A percentile compares a stretch with the other conserved stretches of the same genome.
Evolutionary conservation across 192 early-diverging fungal genomes (phyloP).

Genomic region (Coemansia sp.): DNA sequence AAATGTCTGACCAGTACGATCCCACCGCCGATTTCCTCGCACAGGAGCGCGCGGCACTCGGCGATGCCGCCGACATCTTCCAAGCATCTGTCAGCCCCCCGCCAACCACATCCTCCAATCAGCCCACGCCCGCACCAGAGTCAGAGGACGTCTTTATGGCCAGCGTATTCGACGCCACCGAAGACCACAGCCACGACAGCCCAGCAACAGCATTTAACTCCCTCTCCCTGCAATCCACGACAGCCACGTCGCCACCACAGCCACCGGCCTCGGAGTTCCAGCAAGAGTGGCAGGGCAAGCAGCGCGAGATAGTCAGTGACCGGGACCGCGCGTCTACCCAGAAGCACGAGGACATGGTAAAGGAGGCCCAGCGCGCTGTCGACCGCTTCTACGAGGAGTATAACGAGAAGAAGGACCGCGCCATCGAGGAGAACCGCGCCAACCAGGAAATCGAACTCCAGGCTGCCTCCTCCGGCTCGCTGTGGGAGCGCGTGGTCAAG

Average conservation of each 20-base stretch:
- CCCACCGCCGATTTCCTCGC: constrained; percentile 74
- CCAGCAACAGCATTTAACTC: neutral
- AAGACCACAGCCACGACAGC: neutral
- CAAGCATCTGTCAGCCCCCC: constrained; percentile 1
- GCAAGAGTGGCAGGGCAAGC: constrained; percentile 65
- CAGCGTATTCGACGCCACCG: neutral
- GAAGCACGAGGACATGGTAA: constrained; percentile 57
- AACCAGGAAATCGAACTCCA: constrained; percentile 49
- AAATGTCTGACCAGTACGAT: constrained; percentile 50
- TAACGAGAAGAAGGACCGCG: constrained; percentile 65
- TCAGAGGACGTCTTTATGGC: neutral
- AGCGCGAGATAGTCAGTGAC: constrained; percentile 52
- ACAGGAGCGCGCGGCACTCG: constrained; percentile 67
- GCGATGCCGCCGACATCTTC: constrained; percentile 67
- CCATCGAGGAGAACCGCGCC: constrained; percentile 60
- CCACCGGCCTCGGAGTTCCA: constrained; percentile 16
- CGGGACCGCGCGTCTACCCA: constrained; percentile 56
- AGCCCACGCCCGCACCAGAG: neutral
- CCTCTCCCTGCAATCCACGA: neutral
- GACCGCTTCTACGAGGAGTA: constrained; percentile 81
- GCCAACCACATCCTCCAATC: neutral
- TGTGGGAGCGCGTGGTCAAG: constrained; percentile 71
- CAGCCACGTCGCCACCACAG: neutral
- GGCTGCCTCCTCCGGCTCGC: constrained; percentile 55
- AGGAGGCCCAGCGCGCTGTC: constrained; percentile 60